Base-by-base conservation (phyloP, 2,329 filamentous ascomycete species). In the Penicillium expansum region DNA sequence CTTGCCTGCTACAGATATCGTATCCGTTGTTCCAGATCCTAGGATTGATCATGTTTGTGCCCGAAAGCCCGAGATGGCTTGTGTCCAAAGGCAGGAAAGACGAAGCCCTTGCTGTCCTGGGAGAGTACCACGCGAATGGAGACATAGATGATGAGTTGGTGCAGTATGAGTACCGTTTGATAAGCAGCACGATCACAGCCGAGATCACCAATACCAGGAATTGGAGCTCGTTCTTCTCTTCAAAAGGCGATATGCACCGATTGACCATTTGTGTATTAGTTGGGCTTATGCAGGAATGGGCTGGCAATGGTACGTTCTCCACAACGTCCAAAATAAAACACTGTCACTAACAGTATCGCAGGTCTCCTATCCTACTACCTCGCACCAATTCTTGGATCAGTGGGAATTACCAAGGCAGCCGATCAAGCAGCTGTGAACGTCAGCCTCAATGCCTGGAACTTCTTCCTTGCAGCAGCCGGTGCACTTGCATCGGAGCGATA, bases 31-130 rank as follows among this genome's bases (percentile, higher is more conserved):
- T 85, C 7, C 82, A 85, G 45, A 72, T 82, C 35, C 24, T 77
- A 29, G 71, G 78, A 27, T 75, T 56, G 13, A 5, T 80, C 3
- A 82, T 79, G 55, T 79, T 85, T 63, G 72, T 87, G 0, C 85
- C 86, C 0, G 85, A 88, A 64, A 85, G 82, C 1, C 85, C 85
- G 1, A 73, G 85, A 48, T 87, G 84, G 84, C 76, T 86, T n/a
- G 82, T 85, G 52, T 80, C 81, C 41, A 80, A 84, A 53, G 80
- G 83, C 58, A 79, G 81, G 16, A 76, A 80, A 16, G 82, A 86
- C 27, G 77, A 86, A 61, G 84, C 83, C 1, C 74, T 81, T 18
- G 71, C 76, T 6, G 79, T 83, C 1, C 76, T 89, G 57, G 77
- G 80, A 4, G 81, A 81, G 55, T 84, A 83, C 65, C 86, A 87